Base-by-base conservation (phyloP, 257 asterid species). In the Solanum bulbocastanum region DNA sequence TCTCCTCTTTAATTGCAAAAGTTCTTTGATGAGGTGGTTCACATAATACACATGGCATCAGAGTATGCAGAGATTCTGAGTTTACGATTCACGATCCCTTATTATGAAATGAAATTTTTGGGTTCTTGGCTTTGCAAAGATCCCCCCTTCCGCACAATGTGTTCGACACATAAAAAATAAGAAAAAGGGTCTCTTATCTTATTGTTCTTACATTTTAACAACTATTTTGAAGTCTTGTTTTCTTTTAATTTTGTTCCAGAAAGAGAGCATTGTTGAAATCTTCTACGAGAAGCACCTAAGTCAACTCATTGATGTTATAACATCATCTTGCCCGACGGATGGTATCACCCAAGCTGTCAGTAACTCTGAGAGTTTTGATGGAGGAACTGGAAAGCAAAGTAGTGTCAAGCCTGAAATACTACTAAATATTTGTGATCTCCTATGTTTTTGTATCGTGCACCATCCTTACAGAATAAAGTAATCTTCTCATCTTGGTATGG, bases 401-500 rank as follows among this genome's bases (percentile, higher is more conserved):
- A 75, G 89, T 35, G 91, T 90, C 90, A 96, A 93, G 92, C 98
- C 99, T 81, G 99, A 97, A 88, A 97, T 96, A 84, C 91, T 97
- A 60, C 90, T 96, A 86, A 96, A 94, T 90, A 91, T 95, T 85
- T 96, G 99, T 91, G 99, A 97, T 88, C 95, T 97, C 89, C 96
- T 97, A 86, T 94, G 97, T 96, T 97, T 95, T 91, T 97, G 98
- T 74, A 94, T 97, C 72, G 87, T 95, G 93, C 98, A 96, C 92
- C 99, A 97, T 91, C 98, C 99, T 32, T 92, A 92, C 85, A 94
- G 97, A 92, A 97, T 96, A 90, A 96, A 97, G 99, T 97, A 94
- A 93, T 85, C 72, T 89, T 87, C 88, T 90, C 52, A 76, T 76
- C 82, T 89, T 37, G 69, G 81, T 74, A 44, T 87, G 46, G 11